Evolutionary conservation across 257 asterid genomes (phyloP).

Genomic region (Lycium ferocissimum): DNA sequence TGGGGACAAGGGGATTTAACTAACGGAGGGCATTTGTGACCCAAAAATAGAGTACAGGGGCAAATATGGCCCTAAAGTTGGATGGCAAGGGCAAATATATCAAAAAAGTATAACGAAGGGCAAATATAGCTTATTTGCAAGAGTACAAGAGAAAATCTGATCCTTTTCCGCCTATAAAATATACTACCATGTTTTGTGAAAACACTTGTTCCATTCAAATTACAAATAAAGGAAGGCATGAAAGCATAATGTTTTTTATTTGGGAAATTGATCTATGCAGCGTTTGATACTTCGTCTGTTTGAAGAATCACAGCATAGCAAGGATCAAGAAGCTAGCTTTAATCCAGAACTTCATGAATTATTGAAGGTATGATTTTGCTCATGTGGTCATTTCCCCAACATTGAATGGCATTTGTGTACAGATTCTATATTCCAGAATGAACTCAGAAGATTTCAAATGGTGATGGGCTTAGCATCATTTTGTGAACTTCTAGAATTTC

Average conservation of each 20-base stretch:
- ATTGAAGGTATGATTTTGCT: slow-evolving; percentile 63
- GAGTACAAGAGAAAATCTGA: too few species aligned
- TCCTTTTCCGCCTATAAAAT: too few species aligned
- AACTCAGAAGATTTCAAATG: not conserved
- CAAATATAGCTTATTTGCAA: too few species aligned
- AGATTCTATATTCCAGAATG: not conserved
- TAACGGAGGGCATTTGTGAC: too few species aligned
- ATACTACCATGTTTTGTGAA: not conserved
- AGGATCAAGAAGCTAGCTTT: slow-evolving; percentile 46
- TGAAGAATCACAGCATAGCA: slow-evolving; percentile 42
- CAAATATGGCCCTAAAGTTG: too few species aligned
- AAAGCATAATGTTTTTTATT: not conserved
- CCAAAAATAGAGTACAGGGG: too few species aligned
- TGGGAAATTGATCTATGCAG: slow-evolving; percentile 39
- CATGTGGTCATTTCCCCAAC: slow-evolving; percentile 24
- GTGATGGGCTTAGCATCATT: not conserved
- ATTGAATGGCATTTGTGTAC: not conserved
- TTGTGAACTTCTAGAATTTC: not conserved
- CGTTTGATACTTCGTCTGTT: slow-evolving; percentile 69
- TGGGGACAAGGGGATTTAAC: too few species aligned
- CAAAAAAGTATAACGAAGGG: too few species aligned
- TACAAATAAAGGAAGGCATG: not conserved
- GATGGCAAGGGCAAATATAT: too few species aligned
- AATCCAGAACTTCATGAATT: slow-evolving; percentile 54
- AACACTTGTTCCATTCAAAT: not conserved